Evolutionary conservation across 768 basidiomycete genomes (phyloP).

Genomic region (Boletus reticulatus): DNA sequence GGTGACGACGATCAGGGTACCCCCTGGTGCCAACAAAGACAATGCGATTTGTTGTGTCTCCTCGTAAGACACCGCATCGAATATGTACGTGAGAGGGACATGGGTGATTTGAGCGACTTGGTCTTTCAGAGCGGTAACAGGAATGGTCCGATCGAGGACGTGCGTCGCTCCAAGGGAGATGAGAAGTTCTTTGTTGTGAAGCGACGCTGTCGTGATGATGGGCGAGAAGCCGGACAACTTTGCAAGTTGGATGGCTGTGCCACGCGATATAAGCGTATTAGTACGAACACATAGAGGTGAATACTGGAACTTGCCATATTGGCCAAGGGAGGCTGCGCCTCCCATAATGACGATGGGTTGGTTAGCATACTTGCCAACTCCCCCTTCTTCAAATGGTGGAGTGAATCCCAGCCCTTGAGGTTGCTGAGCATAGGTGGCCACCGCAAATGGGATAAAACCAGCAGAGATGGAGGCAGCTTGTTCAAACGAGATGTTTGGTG

Average conservation of each 20-base stretch:
- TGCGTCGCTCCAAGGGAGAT: constrained; percentile 37
- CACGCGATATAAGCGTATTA: background rate
- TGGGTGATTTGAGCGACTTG: constrained; percentile 4
- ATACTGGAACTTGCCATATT: constrained; percentile 26
- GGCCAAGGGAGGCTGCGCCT: constrained; percentile 38
- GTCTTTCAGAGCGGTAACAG: constrained; percentile 3
- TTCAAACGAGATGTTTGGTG: constrained; percentile 33
- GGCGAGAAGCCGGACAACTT: constrained; percentile 33
- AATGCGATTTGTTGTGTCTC: constrained; percentile 34
- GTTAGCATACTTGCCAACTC: constrained; percentile 29
- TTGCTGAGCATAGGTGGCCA: constrained; percentile 29
- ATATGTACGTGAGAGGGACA: constrained; percentile 8
- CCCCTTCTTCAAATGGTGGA: constrained; percentile 30
- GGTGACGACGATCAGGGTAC: constrained; percentile 20
- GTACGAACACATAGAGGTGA: background rate
- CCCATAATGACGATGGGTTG: constrained; percentile 36
- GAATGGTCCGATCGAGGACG: constrained; percentile 32
- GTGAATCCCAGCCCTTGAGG: constrained; percentile 26
- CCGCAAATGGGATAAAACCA: constrained; percentile 32
- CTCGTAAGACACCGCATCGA: constrained; percentile 31
- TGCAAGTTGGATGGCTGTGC: constrained; percentile 33
- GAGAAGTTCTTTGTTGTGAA: constrained; percentile 29
- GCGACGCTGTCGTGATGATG: constrained; percentile 39
- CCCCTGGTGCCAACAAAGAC: constrained; percentile 30
- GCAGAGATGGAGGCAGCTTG: constrained; percentile 36